Evolutionary conservation across 78 protist species (phyloP).

Genomic region (Diacronema lutheri): DNA sequence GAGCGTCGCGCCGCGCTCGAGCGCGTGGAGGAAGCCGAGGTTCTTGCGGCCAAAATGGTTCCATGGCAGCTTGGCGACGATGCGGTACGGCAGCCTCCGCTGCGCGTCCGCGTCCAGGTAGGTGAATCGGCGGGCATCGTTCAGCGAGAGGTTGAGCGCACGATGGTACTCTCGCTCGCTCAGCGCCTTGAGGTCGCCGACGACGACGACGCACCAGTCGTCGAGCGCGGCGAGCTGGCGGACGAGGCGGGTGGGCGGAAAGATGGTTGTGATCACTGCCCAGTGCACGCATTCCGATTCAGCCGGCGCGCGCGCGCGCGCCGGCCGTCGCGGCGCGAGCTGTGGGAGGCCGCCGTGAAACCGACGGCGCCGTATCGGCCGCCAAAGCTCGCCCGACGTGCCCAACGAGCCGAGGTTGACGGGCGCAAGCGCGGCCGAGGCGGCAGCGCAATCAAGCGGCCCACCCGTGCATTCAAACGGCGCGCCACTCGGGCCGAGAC

Average conservation of each 20-base stretch:
- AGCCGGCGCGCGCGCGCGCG: no score
- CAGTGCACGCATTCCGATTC: not conserved
- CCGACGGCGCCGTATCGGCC: no score
- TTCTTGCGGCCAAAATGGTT: constrained; percentile 4
- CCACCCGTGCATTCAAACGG: no score
- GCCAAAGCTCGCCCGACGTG: no score
- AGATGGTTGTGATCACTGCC: not conserved
- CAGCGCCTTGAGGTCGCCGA: not conserved
- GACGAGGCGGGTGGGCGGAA: not conserved
- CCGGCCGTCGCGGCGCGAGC: no score
- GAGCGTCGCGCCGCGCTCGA: not conserved
- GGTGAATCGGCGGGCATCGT: not conserved
- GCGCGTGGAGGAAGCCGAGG: not conserved
- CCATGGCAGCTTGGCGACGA: not conserved
- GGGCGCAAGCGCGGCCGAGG: no score
- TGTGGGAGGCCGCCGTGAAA: no score
- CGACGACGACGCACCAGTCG: not conserved
- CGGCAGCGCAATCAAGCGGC: no score
- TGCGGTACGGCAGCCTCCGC: not conserved
- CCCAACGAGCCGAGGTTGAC: no score
- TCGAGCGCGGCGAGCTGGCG: not conserved
- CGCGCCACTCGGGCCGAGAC: no score
- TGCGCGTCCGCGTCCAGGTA: not conserved
- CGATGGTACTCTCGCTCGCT: not conserved
- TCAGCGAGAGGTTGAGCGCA: no score